Conservation (phyloP, 306 rosid species). For the Cucumis hystrix region DNA sequence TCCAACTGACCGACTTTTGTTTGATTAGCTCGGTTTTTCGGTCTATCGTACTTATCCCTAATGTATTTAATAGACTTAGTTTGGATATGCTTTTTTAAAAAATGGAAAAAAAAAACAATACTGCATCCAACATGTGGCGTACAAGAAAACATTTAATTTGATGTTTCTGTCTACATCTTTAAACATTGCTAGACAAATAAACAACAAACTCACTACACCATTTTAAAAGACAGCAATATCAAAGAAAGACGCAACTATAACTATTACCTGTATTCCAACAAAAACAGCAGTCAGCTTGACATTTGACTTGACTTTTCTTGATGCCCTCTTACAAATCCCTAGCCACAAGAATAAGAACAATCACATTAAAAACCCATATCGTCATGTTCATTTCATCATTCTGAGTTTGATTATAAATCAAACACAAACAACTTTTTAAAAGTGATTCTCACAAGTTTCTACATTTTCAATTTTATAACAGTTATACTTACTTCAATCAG, state of each 20-base stretch:
- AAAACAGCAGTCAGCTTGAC: neutral
- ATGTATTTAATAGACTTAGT: no score
- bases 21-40: no score
- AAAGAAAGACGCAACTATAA: neutral
- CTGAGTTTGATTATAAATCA: neutral
- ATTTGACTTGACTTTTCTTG: neutral
- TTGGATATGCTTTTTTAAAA: no score
- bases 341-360: neutral
- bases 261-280: neutral
- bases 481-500: constrained; percentile 35
- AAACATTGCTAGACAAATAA: neutral
- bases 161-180: neutral
- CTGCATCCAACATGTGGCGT: neutral
- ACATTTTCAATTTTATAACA: neutral
- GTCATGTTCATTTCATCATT: neutral
- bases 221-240: neutral
- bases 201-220: neutral
- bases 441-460: neutral
- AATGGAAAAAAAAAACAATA: neutral
- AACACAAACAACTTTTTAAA: neutral
- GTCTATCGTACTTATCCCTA: no score
- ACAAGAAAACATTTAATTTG: neutral
- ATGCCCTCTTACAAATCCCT: neutral
- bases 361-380: neutral
- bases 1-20: no score